A percentile compares a stretch with the other conserved stretches of the same genome.
Conservation (phyloP, 2,329 filamentous ascomycete species). For the Botryotinia narcissicola region DNA sequence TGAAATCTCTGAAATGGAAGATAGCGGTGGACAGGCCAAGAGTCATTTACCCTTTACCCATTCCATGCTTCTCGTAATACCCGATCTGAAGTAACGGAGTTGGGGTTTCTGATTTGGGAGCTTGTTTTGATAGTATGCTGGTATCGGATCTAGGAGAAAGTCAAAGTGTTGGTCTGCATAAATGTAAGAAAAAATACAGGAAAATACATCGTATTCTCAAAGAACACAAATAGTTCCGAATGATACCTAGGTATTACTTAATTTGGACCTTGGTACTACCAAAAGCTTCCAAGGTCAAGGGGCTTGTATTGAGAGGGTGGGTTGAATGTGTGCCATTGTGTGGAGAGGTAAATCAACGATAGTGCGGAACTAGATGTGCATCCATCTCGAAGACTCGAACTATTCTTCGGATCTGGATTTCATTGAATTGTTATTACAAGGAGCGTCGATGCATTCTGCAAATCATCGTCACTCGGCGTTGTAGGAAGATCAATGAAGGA, state of each 20-base stretch:
- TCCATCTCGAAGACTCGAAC: background rate
- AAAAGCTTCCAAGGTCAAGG: conserved; percentile 2
- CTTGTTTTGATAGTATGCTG: background rate
- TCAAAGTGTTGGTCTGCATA: background rate
- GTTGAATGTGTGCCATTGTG: conserved; percentile 2
- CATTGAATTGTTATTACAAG: conserved; percentile 5
- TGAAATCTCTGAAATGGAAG: background rate
- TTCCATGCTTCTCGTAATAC: conserved; percentile 7
- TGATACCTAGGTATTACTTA: conserved; percentile 16
- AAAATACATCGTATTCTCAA: background rate
- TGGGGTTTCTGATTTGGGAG: background rate
- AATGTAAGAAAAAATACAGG: conserved; percentile 3
- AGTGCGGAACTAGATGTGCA: conserved; percentile 14
- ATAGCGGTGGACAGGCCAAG: conserved; percentile 4
- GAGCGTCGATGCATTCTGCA: conserved; percentile 14
- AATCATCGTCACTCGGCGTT: conserved; percentile 22
- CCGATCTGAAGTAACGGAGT: conserved; percentile 7
- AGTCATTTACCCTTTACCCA: background rate
- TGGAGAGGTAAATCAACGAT: conserved; percentile 16
- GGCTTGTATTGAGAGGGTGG: background rate
- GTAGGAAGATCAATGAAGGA: background rate
- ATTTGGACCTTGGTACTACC: conserved; percentile 8
- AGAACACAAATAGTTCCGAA: conserved; percentile 14
- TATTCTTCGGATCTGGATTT: conserved; percentile 10
- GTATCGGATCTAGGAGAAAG: conserved; percentile 11